Percentiles rank a stretch among this genome's conserved stretches.
Evolutionary conservation across 257 asterid species (phyloP).

Genomic region (Fraxinus americana): DNA sequence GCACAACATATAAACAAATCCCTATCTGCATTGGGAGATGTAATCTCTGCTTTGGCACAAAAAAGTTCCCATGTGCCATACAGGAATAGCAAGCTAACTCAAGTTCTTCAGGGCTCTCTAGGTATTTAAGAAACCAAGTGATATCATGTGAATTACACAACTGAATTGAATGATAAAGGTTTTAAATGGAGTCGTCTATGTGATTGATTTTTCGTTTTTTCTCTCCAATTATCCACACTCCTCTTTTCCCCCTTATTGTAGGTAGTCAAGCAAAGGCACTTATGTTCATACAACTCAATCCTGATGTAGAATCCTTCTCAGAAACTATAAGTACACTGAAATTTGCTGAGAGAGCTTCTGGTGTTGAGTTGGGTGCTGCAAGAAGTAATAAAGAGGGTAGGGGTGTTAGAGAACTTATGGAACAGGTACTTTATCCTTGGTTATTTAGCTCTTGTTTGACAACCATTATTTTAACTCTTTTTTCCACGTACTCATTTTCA

Average conservation of each 20-base stretch:
- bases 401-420: conserved; percentile 91
- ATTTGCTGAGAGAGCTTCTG: conserved; percentile 98
- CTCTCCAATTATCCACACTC: conserved; percentile 3
- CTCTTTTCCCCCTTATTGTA: conserved; percentile 26
- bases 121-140: conserved; percentile 49
- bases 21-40: conserved; percentile 95
- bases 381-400: conserved; percentile 83
- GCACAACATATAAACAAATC: conserved; percentile 97
- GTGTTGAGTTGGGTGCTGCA: conserved; percentile 97
- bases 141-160: conserved; percentile 6
- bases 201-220: conserved; percentile 1
- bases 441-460: neutral
- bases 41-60: conserved; percentile 90
- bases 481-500: too few relatives aligned
- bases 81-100: conserved; percentile 94
- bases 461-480: too few relatives aligned
- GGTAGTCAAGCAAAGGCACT: conserved; percentile 99
- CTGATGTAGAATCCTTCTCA: conserved; percentile 85
- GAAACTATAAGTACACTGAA: conserved; percentile 90
- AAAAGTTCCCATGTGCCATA: conserved; percentile 90
- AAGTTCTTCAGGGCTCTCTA: conserved; percentile 94
- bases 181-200: conserved; percentile 10
- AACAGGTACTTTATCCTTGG: conserved; percentile 62
- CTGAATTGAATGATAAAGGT: conserved; percentile 9
- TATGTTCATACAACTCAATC: conserved; percentile 96